Evolutionary conservation across 2,329 filamentous ascomycete genomes (phyloP).

Genomic region (Colletotrichum endophyticum): DNA sequence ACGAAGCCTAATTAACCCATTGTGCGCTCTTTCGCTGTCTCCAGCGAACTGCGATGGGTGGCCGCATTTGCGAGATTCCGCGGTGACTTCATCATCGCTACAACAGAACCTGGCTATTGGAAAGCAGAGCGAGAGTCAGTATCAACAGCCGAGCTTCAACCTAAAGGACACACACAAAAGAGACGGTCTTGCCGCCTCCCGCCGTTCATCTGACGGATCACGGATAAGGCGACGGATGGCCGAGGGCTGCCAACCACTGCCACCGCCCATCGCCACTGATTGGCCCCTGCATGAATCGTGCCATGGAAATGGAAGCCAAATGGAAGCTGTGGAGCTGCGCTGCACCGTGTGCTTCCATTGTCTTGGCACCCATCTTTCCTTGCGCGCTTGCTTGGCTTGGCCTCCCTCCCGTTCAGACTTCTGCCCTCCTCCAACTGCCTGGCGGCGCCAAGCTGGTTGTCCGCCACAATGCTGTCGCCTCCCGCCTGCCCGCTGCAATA

Average conservation of each 20-base stretch:
- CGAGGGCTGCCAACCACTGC: neutral
- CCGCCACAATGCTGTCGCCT: neutral
- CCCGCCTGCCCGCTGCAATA: neutral
- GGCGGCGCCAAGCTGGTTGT: neutral
- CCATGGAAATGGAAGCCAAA: constrained; percentile 9
- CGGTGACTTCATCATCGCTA: neutral
- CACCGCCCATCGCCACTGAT: constrained; percentile 6
- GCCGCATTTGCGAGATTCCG: neutral
- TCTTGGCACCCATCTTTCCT: neutral
- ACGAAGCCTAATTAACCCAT: neutral
- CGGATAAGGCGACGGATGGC: constrained; percentile 3
- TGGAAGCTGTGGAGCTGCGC: constrained; percentile 12
- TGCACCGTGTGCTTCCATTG: neutral
- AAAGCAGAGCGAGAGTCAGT: neutral
- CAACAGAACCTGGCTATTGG: neutral
- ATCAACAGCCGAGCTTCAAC: neutral
- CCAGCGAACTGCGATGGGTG: neutral
- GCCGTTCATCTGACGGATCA: constrained; percentile 4
- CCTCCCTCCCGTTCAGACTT: neutral
- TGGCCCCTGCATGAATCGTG: constrained; percentile 17
- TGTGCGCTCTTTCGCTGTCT: neutral
- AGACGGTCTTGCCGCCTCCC: constrained; percentile 4
- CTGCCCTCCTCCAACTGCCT: neutral
- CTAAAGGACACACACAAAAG: neutral
- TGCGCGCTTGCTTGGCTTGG: neutral